Base-by-base conservation (phyloP, 768 basidiomycete genomes). In the Gloeostereum incarnatum region DNA sequence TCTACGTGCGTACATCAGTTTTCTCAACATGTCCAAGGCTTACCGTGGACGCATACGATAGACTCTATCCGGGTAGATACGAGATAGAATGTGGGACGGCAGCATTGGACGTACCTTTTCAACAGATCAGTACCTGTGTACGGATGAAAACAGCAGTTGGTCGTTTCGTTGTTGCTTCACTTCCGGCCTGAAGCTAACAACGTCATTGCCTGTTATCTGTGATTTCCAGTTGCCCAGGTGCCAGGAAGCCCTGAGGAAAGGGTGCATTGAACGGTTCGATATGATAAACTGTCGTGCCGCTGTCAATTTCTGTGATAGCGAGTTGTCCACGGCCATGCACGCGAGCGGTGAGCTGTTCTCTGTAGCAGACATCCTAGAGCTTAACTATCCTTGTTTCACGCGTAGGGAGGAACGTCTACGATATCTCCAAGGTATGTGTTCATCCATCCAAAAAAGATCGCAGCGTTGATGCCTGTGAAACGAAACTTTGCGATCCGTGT, bases 201-300 rank as follows among this genome's bases (percentile, higher is more conserved):
- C 3, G 6, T 17, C 19, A 32, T 7, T 22, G 18, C 9, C 34
- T 18, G n/a, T 36, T 4, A 3, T 24, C 27, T 37, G 2, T 33
- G 11, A 8, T 41, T 8, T 21, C 26, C 43, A 82, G 78, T 50
- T 85, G 1, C 74, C 80, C 1, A 69, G 78, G 35, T 90, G 87
- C 57, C 56, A 75, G 43, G 67, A 66, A 45, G 68, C 68, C 50
- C 57, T 81, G 53, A 24, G 60, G 66, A 49, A 59, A 20, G 61
- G 67, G 30, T 90, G 86, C 49, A 60, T 81, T 11, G 70, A 85
- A 29, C 55, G 60, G 6, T 78, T 75, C 40, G 84, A 92, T 50
- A 60, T 61, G 8, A 75, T 84, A 21, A 62, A 68, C 37, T 90
- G 88, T 48, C 52, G 54, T 9, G 79, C 80, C 7, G 81, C 84